Evolutionary conservation across 139 green algal genomes (phyloP), one percentile per base, ranked within the genome.

Genomic region (Chlamydomonas eustigma): DNA sequence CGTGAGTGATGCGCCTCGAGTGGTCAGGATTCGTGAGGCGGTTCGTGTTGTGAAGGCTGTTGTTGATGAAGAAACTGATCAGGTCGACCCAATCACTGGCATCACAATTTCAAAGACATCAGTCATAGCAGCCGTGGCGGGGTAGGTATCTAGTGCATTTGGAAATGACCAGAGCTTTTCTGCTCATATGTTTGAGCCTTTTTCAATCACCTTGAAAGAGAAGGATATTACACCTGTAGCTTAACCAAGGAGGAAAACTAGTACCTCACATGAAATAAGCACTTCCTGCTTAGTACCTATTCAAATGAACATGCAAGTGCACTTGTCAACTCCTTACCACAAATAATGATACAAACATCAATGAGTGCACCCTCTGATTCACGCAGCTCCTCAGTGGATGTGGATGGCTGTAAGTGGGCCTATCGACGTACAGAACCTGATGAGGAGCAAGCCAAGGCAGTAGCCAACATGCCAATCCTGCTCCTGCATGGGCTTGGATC

Each of bases 401-500:
- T 75, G 4, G 71, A 50, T 3, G 3, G 8, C 5, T 37, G 50
- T 50, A 78, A 39, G 0, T 94, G 88, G 88, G 83, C 88, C 0
- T 94, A 92, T 78, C 76, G 90, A 6, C 75, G 65, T 6, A 80
- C 36, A 18, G 72, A 78, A 30, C 69, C 81, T 4, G 69, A 86
- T 31, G 33, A 50, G 0, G 32, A 8, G 0, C n/a, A n/a, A n/a
- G 69, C 81, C 8, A 38, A 52, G 2, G 44, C 74, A 30, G 32
- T 76, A 2, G 44, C 71, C 8, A 86, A 88, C 35, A 75, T 80
- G 1, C 74, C 81, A 32, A 84, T 94, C 2, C 71, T 95, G 70
- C 84, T 92, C 38, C 76, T 94, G 24, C 91, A 95, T 68, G 89
- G 91, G 63, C 71, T 94, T 6, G 90, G 86, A 4, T 86, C 69